Evolutionary conservation across 2,329 filamentous ascomycete species (phyloP), one percentile per base, ranked within the genome.

Genomic region (Zalaria sp.): DNA sequence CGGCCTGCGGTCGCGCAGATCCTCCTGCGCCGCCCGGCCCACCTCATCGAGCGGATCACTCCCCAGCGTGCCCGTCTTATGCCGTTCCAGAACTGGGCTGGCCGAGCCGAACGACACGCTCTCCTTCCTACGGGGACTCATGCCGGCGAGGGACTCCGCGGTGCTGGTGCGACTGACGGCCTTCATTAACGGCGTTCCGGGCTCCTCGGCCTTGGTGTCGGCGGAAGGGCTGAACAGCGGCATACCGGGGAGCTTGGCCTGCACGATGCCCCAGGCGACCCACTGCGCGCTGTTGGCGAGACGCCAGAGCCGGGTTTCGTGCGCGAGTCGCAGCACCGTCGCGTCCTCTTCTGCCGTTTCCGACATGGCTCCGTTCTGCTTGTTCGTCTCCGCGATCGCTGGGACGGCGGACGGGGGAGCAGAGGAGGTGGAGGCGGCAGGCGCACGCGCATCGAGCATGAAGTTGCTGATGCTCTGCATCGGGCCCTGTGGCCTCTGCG

Each of bases 191-290:
- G 29, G 29, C 2, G 29, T 7, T 7, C 29, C 43, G 0, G 42
- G 42, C 3, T 34, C 37, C 11, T 37, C 42, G n/a, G 42, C 37
- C 1, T 38, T 39, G 31, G 11, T 40, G 31, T 38, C 11, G 27
- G 34, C 11, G 4, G 35, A 11, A 5, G 35, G 27, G 32, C 46
- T 45, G 31, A 68, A 66, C 10, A 65, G 63, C 11, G 81, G 75
- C 57, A 89, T 68, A 0, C 79, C 84, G 0, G 84, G 79, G 1
- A 93, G 71, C 57, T 91, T 88, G 38, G 91, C 89, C 63, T 98
- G 91, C 40, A 98, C 83, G 47, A 96, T 85, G 25, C 91, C 91
- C 91, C 91, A 98, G 1, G 87, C 84, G 25, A 93, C 77, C 91
- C 91, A 98, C 63, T 83, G 77, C 2, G 85, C 86, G 31, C 81